A percentile compares a stretch with the other conserved stretches of the same genome.
These are phyloP conservation scores for Emergomyces pasteurianus DNA, from an alignment of 2,329 filamentous ascomycete genomes.

Conservation along the genomic window DNA sequence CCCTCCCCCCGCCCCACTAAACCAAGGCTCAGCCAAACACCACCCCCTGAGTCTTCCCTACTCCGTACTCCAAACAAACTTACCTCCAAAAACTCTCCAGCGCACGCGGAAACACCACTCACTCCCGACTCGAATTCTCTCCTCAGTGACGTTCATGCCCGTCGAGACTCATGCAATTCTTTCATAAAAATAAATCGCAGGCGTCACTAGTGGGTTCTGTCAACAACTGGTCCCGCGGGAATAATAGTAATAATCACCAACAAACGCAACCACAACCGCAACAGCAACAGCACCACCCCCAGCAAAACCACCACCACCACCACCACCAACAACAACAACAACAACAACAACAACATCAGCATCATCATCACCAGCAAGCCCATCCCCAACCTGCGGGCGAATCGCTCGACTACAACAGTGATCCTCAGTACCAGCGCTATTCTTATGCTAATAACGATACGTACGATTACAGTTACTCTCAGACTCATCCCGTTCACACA, in stretches of 20 bases:
- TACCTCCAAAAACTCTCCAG: neutral
- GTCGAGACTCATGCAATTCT: slow-evolving; percentile 11
- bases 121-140: neutral
- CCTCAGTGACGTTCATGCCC: neutral
- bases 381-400: neutral
- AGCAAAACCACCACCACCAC: neutral
- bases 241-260: neutral
- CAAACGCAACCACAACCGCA: slow-evolving; percentile 6
- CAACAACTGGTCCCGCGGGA: neutral
- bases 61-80: neutral
- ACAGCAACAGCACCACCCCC: neutral
- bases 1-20: neutral
- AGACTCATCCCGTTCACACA: slow-evolving; percentile 8
- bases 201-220: slow-evolving; percentile 9
- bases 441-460: neutral
- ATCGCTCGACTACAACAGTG: neutral
- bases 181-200: slow-evolving; percentile 15
- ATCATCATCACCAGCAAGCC: neutral
- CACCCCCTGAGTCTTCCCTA: neutral
- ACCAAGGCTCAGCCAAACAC: neutral
- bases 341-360: neutral
- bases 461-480: slow-evolving; percentile 7
- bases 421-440: neutral
- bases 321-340: neutral
- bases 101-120: neutral